phyloP scores from a whole-genome alignment of 495 filamentous ascomycete genomes.

The Arthonia radiata region DNA sequence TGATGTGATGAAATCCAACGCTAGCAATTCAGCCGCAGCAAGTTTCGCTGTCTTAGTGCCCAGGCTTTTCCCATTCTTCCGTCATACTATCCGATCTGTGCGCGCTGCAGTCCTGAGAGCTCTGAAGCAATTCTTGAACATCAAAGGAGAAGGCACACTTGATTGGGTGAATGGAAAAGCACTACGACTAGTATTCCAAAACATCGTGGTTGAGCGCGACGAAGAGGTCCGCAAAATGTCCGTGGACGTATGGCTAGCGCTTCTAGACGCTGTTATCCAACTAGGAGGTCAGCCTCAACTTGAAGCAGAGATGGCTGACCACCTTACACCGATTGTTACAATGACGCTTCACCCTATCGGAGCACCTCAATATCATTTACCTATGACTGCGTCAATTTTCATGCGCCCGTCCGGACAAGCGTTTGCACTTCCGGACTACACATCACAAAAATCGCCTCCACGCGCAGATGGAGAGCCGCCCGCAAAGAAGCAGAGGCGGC shows the following conservation, averaged over 20 bases:
- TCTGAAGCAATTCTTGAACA: conserved; percentile 71
- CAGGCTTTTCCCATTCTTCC: conserved; percentile 80
- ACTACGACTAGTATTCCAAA: conserved; percentile 75
- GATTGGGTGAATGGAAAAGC: conserved; percentile 84
- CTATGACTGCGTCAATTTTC: conserved; percentile 73
- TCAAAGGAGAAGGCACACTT: conserved; percentile 58
- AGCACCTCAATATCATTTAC: conserved; percentile 62
- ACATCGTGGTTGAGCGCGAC: conserved; percentile 79
- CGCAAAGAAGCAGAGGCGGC: conserved; percentile 16
- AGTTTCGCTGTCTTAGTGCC: conserved; percentile 85
- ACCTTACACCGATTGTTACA: conserved; percentile 51
- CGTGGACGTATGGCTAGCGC: conserved; percentile 60
- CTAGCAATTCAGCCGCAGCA: conserved; percentile 52
- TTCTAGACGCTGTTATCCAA: conserved; percentile 39
- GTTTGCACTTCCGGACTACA: conserved; percentile 27
- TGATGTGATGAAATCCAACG: conserved; percentile 80
- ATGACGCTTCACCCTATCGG: conserved; percentile 76
- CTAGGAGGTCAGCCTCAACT: conserved; percentile 26
- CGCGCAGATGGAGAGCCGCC: conserved; percentile 32
- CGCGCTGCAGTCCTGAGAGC: conserved; percentile 81
- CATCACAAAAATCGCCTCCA: too few species aligned
- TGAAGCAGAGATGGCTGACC: conserved; percentile 36
- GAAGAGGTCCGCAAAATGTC: conserved; percentile 55
- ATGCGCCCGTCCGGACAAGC: conserved; percentile 81
- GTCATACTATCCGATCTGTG: conserved; percentile 90